Evolutionary conservation across 2,329 filamentous ascomycete genomes (phyloP), one percentile per base, ranked within the genome.

Genomic region (Beauveria medogensis): DNA sequence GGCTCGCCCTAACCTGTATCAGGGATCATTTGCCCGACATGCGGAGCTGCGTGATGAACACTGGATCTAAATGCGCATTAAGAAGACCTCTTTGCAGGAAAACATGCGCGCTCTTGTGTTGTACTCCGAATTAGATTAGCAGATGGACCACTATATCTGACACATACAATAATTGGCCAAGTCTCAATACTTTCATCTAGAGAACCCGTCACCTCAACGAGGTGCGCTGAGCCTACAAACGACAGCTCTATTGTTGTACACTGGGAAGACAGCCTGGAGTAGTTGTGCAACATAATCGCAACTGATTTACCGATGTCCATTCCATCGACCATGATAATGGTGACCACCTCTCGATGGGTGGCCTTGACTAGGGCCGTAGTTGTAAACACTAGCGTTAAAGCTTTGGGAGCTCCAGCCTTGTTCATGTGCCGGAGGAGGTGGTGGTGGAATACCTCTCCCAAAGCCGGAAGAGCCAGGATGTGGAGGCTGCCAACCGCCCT

Each of bases 381-480:
- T 53, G 20, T 61, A 40, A 8, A 26, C 40, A 28, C 40, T 28
- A n/a, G 41, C 30, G 40, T 47, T 40, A 34, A n/a, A 57, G 43
- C 47, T 22, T 18, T 46, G 59, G 22, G 59, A 24, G 14, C 30
- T 14, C 59, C 52, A 51, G 22, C 46, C 46, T 26, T 48, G 41
- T 34, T 55, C 41, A 16, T 53, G n/a, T 20, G 18, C 5, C n/a
- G 44, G 14, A 22, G 72, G 70, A 3, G 78, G 77, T n/a, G 78
- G 78, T 24, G 79, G 78, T 14, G 76, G 78, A 18, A 73, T 67
- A 18, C 75, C 75, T 26, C 70, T 67, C 3, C 74, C 76, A 64
- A 80, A 81, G 1, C 74, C 74, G 18, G 73, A 70, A 51, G 72
- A 69, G 6, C 78, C 77, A 41, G 78, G 78, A 16, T 78, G 75